phyloP scores from a whole-genome alignment of 2,329 filamentous ascomycete species.

The Aspergillus ibericus region DNA sequence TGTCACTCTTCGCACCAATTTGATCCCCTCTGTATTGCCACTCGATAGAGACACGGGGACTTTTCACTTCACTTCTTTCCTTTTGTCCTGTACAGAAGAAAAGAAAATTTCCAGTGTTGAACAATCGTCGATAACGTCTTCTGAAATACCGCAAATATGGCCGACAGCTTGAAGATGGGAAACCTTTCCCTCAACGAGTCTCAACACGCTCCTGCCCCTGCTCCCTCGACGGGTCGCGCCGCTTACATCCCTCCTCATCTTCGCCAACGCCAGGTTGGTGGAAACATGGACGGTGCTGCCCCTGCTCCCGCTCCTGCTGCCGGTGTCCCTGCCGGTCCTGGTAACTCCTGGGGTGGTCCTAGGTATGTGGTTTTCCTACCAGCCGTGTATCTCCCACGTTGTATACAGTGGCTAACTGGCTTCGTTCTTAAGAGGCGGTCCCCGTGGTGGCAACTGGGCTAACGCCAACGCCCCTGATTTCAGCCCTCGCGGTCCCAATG shows the following conservation, averaged over 20 bases:
- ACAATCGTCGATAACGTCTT: constrained; percentile 2
- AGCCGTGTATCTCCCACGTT: not conserved
- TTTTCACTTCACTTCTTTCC: constrained; percentile 26
- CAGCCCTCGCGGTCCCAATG: constrained; percentile 47
- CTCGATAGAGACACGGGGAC: constrained; percentile 22
- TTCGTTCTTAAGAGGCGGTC: constrained; percentile 27
- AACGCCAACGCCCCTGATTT: constrained; percentile 60
- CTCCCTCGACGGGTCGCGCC: constrained; percentile 54
- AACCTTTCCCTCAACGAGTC: constrained; percentile 58
- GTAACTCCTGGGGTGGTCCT: constrained; percentile 32
- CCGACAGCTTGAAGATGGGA: constrained; percentile 43
- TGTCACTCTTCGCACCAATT: constrained; percentile 32
- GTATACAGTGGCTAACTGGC: constrained; percentile 2
- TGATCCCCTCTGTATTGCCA: constrained; percentile 24
- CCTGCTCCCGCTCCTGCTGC: constrained; percentile 25
- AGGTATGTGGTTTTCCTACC: constrained; percentile 31
- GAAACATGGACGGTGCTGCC: constrained; percentile 41
- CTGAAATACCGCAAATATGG: constrained; percentile 34
- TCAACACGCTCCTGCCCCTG: constrained; percentile 55
- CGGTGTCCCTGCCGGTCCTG: constrained; percentile 23
- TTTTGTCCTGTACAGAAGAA: constrained; percentile 24
- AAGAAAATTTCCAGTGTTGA: constrained; percentile 13
- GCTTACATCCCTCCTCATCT: constrained; percentile 68
- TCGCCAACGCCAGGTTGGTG: constrained; percentile 45
- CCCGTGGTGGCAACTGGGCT: constrained; percentile 51